Percentiles rank a stretch among this genome's conserved stretches.
phyloP scores from a whole-genome alignment of 2,329 filamentous ascomycete genomes.

The Biscogniauxia marginata region DNA sequence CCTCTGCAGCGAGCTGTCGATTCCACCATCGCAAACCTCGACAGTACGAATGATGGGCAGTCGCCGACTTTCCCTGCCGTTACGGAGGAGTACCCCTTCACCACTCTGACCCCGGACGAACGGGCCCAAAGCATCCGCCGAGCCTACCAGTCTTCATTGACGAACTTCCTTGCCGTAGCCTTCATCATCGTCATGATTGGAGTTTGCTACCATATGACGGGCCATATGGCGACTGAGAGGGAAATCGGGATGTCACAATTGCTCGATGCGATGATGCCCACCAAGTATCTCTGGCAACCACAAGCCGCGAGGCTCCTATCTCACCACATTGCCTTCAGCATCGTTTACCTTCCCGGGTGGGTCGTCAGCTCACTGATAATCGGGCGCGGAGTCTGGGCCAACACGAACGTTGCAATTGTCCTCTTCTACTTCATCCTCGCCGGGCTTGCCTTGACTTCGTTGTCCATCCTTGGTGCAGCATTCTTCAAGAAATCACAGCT shows the following conservation, averaged over 20 bases:
- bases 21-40: constrained; percentile 61
- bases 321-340: constrained; percentile 75
- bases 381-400: constrained; percentile 60
- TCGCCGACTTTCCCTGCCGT: constrained; percentile 38
- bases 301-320: constrained; percentile 76
- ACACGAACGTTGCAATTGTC: constrained; percentile 63
- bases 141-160: constrained; percentile 70
- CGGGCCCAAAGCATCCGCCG: constrained; percentile 63
- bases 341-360: constrained; percentile 82
- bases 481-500: constrained; percentile 88
- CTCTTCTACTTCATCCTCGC: constrained; percentile 72
- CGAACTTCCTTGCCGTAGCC: constrained; percentile 73
- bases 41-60: constrained; percentile 37
- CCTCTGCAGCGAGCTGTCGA: constrained; percentile 81
- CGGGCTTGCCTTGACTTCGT: constrained; percentile 76
- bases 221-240: constrained; percentile 80
- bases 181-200: constrained; percentile 80
- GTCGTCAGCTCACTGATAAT: constrained; percentile 70
- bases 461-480: constrained; percentile 76
- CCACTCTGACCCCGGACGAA: constrained; percentile 66
- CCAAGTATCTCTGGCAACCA: constrained; percentile 69
- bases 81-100: constrained; percentile 74
- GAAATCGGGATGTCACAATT: constrained; percentile 86
- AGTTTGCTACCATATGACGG: constrained; percentile 82
- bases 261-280: constrained; percentile 89